Evolutionary conservation across 2,329 filamentous ascomycete species (phyloP).

Genomic region (Penicillium italicum): DNA sequence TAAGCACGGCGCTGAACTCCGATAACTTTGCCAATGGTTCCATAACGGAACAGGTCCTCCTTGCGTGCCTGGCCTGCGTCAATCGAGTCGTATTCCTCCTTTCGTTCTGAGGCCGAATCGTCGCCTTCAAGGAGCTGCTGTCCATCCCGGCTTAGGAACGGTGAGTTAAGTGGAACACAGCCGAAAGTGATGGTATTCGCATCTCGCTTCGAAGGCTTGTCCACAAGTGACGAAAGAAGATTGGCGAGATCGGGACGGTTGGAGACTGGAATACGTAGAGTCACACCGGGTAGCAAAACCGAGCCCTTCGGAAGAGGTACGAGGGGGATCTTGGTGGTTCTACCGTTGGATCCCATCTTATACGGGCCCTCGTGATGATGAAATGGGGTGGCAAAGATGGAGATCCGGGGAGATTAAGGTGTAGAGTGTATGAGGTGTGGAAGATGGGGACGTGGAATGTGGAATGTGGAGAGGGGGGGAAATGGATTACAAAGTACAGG

Average conservation of each 20-base stretch:
- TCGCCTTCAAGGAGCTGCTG: conserved; percentile 69
- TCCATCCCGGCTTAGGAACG: conserved; percentile 68
- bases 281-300: conserved; percentile 80
- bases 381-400: conserved; percentile 8
- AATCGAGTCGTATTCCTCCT: conserved; percentile 47
- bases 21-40: conserved; percentile 74
- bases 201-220: conserved; percentile 61
- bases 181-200: conserved; percentile 71
- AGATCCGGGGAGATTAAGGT: neutral
- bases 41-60: conserved; percentile 75
- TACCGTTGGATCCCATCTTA: conserved; percentile 39
- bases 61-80: conserved; percentile 60
- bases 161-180: conserved; percentile 80
- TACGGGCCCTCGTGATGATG: conserved; percentile 4
- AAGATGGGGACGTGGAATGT: neutral
- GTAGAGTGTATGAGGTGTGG: neutral
- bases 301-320: conserved; percentile 76
- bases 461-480: neutral
- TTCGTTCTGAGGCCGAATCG: conserved; percentile 49
- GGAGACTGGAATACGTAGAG: conserved; percentile 78
- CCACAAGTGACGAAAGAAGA: conserved; percentile 80
- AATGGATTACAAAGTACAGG: neutral
- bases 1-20: conserved; percentile 72
- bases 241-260: conserved; percentile 84
- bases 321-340: conserved; percentile 59